A percentile compares a stretch with the other conserved stretches of the same genome.
phyloP scores from a whole-genome alignment of 2,329 filamentous ascomycete genomes.

The Epichloe scottii region DNA sequence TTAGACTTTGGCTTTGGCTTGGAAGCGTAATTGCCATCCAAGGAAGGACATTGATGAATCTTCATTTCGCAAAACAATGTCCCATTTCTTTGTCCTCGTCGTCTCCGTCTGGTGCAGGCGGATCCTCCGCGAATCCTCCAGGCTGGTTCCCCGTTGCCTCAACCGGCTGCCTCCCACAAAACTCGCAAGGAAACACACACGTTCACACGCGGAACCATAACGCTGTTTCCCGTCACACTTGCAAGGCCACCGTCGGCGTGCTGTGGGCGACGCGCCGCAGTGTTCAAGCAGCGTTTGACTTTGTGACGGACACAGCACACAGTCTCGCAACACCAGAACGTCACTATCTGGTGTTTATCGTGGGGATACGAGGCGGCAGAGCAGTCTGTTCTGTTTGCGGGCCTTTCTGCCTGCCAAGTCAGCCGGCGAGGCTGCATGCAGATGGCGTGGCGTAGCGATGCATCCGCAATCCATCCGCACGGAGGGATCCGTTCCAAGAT shows the following conservation, averaged over 20 bases:
- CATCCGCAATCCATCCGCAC: too few species aligned
- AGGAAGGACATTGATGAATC: background rate
- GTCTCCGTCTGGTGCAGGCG: background rate
- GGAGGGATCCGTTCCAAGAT: background rate
- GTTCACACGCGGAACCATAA: background rate
- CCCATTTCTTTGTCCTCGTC: background rate
- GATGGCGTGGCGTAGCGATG: background rate
- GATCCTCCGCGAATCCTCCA: background rate
- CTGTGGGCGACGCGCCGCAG: background rate
- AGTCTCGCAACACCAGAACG: too few species aligned
- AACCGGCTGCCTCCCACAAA: background rate
- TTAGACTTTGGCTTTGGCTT: conserved; percentile 1
- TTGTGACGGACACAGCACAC: background rate
- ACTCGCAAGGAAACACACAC: background rate
- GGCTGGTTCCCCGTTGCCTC: background rate
- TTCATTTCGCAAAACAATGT: background rate
- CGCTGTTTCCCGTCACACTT: too few species aligned
- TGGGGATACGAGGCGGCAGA: too few species aligned
- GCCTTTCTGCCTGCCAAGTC: background rate
- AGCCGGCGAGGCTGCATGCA: background rate
- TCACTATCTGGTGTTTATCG: too few species aligned
- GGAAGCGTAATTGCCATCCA: conserved; percentile 1
- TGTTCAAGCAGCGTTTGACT: background rate
- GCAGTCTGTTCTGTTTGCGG: background rate
- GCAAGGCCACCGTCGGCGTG: too few species aligned